These are phyloP conservation scores for Triticum timopheevii DNA, from an alignment of 176 grass and related monocot genomes.

Conservation along the genomic window DNA sequence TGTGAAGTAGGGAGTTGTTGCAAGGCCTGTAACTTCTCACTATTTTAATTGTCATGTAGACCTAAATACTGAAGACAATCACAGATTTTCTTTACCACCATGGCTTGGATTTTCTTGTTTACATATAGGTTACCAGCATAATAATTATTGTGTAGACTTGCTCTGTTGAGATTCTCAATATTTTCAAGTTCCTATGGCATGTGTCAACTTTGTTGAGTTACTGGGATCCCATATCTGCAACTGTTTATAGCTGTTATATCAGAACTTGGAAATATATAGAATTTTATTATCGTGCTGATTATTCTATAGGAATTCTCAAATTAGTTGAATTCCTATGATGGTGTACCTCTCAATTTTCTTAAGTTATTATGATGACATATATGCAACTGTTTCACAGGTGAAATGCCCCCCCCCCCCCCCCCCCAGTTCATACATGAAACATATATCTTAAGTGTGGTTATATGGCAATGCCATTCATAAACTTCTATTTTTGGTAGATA, in stretches of 20 bases:
- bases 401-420: too few relatives aligned
- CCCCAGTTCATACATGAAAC: neutral
- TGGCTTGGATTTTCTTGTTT: slow-evolving; percentile 18
- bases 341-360: neutral
- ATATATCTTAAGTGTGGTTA: slow-evolving; percentile 9
- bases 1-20: slow-evolving; percentile 14
- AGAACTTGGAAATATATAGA: neutral
- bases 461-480: slow-evolving; percentile 2
- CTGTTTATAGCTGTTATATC: neutral
- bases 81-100: neutral
- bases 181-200: slow-evolving; percentile 17
- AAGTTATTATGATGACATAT: slow-evolving; percentile 3
- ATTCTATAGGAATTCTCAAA: slow-evolving; percentile 4
- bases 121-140: neutral
- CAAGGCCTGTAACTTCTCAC: neutral
- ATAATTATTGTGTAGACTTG: neutral
- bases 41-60: slow-evolving; percentile 8
- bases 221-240: neutral
- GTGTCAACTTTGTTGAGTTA: neutral
- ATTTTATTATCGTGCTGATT: neutral
- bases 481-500: slow-evolving; percentile 19
- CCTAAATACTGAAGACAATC: neutral
- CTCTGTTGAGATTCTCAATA: neutral
- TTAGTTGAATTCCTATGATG: slow-evolving; percentile 14
- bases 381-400: neutral